A percentile compares a stretch with the other conserved stretches of the same genome.
These are phyloP conservation scores for Fusarium gaditjirri DNA, from an alignment of 2,329 filamentous ascomycete genomes.

Conservation along the genomic window DNA sequence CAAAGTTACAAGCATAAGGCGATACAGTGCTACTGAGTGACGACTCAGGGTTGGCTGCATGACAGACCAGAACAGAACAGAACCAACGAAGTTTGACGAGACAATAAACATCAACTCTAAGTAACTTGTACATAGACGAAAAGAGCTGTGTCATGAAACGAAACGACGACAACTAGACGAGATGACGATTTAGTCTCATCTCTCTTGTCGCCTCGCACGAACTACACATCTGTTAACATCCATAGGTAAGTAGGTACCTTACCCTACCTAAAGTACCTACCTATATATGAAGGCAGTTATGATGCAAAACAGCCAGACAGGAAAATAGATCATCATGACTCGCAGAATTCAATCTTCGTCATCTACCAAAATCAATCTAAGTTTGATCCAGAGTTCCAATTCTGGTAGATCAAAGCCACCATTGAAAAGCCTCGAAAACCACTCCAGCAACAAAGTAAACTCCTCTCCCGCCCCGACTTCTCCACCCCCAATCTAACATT, in stretches of 20 bases:
- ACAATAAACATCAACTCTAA: not conserved
- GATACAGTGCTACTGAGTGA: not conserved
- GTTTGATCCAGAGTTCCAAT: conserved; percentile 15
- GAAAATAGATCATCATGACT: not conserved
- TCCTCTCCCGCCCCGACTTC: not conserved
- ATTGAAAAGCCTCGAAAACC: conserved; percentile 14
- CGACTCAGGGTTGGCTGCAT: not conserved
- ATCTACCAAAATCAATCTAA: not conserved
- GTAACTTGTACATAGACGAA: not conserved
- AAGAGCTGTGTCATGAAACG: conserved; percentile 14
- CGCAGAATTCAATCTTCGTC: not conserved
- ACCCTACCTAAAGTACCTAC: not conserved
- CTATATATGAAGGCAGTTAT: too few species aligned
- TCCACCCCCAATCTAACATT: conserved; percentile 8
- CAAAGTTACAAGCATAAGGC: conserved; percentile 5
- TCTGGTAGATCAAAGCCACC: conserved; percentile 25
- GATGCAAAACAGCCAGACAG: not conserved
- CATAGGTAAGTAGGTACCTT: too few species aligned
- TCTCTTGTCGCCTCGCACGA: not conserved
- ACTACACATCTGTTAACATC: not conserved
- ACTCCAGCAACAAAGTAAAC: conserved; percentile 6
- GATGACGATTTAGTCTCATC: not conserved
- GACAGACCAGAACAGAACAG: not conserved
- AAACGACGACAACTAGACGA: conserved; percentile 24
- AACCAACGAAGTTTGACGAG: not conserved